These are phyloP conservation scores for Fomitopsis serialis DNA, from an alignment of 768 basidiomycete species.

Conservation along the genomic window DNA sequence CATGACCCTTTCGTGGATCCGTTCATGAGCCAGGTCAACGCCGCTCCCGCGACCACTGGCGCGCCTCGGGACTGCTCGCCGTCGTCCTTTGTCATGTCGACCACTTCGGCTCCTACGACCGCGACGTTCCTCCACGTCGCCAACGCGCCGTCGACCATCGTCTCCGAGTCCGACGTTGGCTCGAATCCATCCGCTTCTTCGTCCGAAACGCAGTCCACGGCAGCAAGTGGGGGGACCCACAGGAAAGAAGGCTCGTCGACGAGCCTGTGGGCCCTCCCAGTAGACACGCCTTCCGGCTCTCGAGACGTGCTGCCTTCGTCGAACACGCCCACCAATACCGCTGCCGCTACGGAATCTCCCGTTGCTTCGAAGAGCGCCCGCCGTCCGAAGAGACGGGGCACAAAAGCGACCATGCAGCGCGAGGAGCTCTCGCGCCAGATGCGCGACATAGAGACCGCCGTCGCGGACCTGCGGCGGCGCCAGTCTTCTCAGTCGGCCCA, in stretches of 20 bases:
- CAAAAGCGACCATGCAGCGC: neutral
- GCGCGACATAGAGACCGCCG: neutral
- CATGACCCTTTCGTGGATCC: neutral
- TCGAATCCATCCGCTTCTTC: neutral
- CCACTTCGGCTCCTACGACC: neutral
- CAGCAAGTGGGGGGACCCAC: neutral
- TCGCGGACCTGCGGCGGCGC: conserved; percentile 1
- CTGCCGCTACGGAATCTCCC: too few relatives aligned
- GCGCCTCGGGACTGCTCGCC: neutral
- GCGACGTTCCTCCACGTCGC: neutral
- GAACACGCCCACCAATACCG: neutral
- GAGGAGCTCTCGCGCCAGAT: conserved; percentile 2
- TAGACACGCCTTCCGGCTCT: neutral
- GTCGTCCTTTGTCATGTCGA: neutral
- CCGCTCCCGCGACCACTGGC: neutral
- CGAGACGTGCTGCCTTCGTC: neutral
- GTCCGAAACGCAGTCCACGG: neutral
- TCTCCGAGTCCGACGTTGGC: neutral
- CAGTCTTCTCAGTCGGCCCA: neutral
- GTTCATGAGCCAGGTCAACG: neutral
- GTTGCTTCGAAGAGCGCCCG: too few relatives aligned
- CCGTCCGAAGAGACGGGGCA: neutral
- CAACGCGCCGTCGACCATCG: neutral
- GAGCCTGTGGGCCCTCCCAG: neutral
- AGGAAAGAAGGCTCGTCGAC: neutral